Evolutionary conservation across 2,329 filamentous ascomycete species (phyloP).

Genomic region (Penicillium sp.): DNA sequence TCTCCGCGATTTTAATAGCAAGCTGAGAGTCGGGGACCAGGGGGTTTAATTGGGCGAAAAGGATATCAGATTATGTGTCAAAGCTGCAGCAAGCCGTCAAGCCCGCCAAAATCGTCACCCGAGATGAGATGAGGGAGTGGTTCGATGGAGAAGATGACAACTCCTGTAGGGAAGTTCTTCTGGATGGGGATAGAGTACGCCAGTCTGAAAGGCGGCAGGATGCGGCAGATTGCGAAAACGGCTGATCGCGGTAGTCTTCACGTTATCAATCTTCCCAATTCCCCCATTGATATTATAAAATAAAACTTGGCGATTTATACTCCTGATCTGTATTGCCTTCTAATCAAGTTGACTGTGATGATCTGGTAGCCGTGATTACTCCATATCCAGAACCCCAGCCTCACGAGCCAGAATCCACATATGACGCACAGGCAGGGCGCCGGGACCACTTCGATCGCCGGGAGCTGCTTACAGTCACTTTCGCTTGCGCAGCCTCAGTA

Average conservation of each 20-base stretch:
- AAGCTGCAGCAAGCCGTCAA: conserved; percentile 16
- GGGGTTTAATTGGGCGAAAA: conserved; percentile 25
- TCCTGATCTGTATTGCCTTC: not conserved
- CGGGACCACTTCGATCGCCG: conserved; percentile 15
- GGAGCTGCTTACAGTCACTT: not conserved
- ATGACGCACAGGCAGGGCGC: conserved; percentile 24
- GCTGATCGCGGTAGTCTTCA: not conserved
- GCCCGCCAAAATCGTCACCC: conserved; percentile 27
- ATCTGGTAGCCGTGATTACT: not conserved
- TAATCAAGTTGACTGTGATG: not conserved
- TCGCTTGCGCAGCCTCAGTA: not conserved
- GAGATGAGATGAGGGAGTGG: conserved; percentile 29
- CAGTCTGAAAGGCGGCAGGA: conserved; percentile 29
- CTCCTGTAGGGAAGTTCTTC: conserved; percentile 36
- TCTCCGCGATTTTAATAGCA: conserved; percentile 40
- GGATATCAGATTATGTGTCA: conserved; percentile 26
- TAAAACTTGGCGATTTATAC: not conserved
- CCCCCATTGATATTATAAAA: conserved; percentile 18
- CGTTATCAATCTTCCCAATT: not conserved
- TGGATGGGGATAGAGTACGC: conserved; percentile 38
- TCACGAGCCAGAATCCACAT: conserved; percentile 13
- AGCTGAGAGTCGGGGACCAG: conserved; percentile 25
- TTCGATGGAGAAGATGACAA: conserved; percentile 36
- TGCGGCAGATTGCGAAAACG: conserved; percentile 23
- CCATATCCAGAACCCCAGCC: not conserved